Evolutionary conservation across 176 grass and related monocot genomes (phyloP).

Genomic region (Rhynchospora breviuscula): DNA sequence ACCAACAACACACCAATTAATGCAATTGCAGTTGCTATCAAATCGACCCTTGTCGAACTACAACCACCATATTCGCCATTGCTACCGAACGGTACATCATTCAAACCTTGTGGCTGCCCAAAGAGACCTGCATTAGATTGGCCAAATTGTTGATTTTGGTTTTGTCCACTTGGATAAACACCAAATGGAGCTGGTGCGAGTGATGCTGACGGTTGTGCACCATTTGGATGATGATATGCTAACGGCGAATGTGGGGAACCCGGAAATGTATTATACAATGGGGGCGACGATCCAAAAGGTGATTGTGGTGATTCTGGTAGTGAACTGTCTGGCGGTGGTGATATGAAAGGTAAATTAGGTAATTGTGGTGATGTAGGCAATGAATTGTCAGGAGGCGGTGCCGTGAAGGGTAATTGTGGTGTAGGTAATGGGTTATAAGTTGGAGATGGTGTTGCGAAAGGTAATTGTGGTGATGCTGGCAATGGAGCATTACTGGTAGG

Average conservation of each 20-base stretch:
- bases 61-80: neutral
- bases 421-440: neutral
- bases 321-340: neutral
- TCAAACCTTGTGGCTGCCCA: conserved; percentile 2
- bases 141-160: neutral
- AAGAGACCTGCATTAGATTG: conserved; percentile 18
- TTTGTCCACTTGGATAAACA: conserved; percentile 6
- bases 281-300: neutral
- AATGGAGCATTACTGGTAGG: neutral
- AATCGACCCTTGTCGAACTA: neutral
- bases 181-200: neutral
- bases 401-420: neutral
- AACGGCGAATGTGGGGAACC: neutral
- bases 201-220: neutral
- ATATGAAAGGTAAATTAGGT: neutral
- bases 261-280: conserved; percentile 2
- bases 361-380: neutral
- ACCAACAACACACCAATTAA: conserved; percentile 1
- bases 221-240: conserved; percentile 7
- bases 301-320: neutral
- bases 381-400: neutral
- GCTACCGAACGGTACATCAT: neutral
- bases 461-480: neutral
- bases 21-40: neutral
- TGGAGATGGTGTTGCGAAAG: neutral